A percentile compares a stretch with the other conserved stretches of the same genome.
Evolutionary conservation across 1,284 basidiomycete species (phyloP).

Genomic region (Hortiboletus rubellus): DNA sequence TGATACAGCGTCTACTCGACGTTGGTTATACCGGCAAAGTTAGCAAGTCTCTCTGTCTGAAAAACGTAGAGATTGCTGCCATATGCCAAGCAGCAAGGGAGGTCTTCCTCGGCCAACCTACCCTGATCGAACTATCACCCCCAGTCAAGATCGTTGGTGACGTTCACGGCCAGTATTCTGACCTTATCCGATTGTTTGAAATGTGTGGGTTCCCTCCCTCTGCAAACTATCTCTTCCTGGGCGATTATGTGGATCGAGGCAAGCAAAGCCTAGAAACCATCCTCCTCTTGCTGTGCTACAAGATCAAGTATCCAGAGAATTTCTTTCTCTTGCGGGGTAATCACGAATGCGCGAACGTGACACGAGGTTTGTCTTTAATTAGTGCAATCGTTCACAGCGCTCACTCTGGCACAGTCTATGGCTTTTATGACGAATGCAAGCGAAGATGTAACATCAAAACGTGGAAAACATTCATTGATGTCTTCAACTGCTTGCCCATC

Average conservation of each 20-base stretch:
- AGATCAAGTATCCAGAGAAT: constrained; percentile 99
- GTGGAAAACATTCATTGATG: constrained; percentile 99
- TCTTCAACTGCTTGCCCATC: constrained; percentile 99
- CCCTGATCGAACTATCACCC: constrained; percentile 95
- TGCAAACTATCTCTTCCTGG: constrained; percentile 98
- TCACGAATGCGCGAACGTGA: constrained; percentile 99
- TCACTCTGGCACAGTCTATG: constrained; percentile 72
- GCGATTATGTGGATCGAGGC: constrained; percentile 98
- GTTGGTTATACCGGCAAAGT: constrained; percentile 99
- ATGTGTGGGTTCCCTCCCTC: constrained; percentile 99
- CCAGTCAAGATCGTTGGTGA: constrained; percentile 99
- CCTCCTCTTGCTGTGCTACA: constrained; percentile 95
- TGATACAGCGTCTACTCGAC: constrained; percentile 95
- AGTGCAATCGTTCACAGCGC: constrained; percentile 6
- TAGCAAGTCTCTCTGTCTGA: constrained; percentile 93
- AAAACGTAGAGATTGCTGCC: constrained; percentile 94
- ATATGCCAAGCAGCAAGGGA: constrained; percentile 98
- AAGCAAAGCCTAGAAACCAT: constrained; percentile 99
- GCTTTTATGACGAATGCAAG: constrained; percentile 99
- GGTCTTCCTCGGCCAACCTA: constrained; percentile 95
- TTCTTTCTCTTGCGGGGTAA: constrained; percentile 98
- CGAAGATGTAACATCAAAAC: constrained; percentile 99
- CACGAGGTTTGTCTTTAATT: constrained; percentile 68
- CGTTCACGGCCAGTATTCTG: constrained; percentile 98
- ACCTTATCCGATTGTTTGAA: constrained; percentile 97